Base-by-base conservation (phyloP, 1,284 basidiomycete genomes). In the Irpex lacteus region DNA sequence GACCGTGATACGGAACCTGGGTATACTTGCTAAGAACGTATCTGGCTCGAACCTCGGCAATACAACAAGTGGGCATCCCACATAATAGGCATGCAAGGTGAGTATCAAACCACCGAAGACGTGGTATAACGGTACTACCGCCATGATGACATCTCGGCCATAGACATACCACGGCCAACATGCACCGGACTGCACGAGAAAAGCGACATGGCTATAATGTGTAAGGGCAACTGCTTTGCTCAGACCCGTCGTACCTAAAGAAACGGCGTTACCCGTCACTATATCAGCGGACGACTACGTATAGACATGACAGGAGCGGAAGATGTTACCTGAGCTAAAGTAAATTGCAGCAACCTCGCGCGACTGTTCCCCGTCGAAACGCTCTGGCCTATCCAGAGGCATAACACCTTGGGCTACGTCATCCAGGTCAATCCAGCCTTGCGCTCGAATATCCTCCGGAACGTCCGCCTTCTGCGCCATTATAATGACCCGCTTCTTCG, bases 31-130 rank as follows among this genome's bases (percentile, higher is more conserved):
- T 71, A 91, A 89, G 69, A 93, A 95, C 36, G 81, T 75, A 7
- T 81, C 79, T 3, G 94, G 87, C 65, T 95, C 89, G 73, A 94
- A 96, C 11, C 84, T 84, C 0, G 87, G 80, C 70, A 91, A 82
- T 58, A 97, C 75, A 49, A 94, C 83, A 2, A 89, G 79, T 0
- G 90, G 83, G 0, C 83, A 74, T 0, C 89, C 89, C 2, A 76
- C 71, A 4, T 80, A 77, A 61, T 93, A 74, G 0, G 89, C 85
- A 63, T 86, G 84, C 58, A 87, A 81, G 0, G 94, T 68, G 5
- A 88, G 75, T 44, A 44, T 59, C 55, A 5, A 65, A 74, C 56
- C 67, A 81, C 85, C 85, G 69, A 85, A 89, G 26, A 78, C 77
- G 57, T 81, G 79, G 62, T 72, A 81, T 65, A 82, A 84, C 1